Conservation (phyloP, 768 basidiomycete genomes). For the Mrakia blollopis region DNA sequence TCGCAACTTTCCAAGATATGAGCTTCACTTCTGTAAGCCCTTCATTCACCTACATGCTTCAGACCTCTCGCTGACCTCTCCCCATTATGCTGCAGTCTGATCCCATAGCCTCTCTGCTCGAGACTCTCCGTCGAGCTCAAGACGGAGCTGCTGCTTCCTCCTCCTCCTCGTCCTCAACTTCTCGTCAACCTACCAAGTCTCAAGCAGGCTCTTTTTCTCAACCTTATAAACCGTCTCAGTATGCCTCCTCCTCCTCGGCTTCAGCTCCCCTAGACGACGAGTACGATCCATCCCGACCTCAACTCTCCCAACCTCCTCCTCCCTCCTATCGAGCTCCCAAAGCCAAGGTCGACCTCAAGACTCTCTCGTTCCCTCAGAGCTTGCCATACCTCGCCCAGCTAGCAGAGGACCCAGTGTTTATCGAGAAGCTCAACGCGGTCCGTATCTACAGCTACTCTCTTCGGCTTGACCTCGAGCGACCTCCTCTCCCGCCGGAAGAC, state of each 20-base stretch:
- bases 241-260: neutral
- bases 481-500: too few species aligned
- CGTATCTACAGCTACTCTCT: neutral
- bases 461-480: neutral
- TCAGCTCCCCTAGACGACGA: neutral
- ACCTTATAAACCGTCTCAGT: neutral
- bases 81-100: neutral
- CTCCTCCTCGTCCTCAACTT: neutral
- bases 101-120: neutral
- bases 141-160: neutral
- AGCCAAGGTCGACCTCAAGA: constrained; percentile 4
- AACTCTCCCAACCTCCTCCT: neutral
- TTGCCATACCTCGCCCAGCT: neutral
- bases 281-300: constrained; percentile 8
- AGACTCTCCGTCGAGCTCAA: constrained; percentile 7
- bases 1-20: neutral
- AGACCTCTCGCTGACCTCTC: neutral
- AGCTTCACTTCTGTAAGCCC: neutral
- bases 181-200: neutral
- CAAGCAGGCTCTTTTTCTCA: neutral
- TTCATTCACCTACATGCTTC: neutral
- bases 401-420: neutral
- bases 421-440: neutral
- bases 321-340: neutral
- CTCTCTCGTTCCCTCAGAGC: constrained; percentile 4